A percentile compares a stretch with the other conserved stretches of the same genome.
phyloP scores from a whole-genome alignment of 1,139 yeast genomes.

The Kodamaea derodonti region DNA sequence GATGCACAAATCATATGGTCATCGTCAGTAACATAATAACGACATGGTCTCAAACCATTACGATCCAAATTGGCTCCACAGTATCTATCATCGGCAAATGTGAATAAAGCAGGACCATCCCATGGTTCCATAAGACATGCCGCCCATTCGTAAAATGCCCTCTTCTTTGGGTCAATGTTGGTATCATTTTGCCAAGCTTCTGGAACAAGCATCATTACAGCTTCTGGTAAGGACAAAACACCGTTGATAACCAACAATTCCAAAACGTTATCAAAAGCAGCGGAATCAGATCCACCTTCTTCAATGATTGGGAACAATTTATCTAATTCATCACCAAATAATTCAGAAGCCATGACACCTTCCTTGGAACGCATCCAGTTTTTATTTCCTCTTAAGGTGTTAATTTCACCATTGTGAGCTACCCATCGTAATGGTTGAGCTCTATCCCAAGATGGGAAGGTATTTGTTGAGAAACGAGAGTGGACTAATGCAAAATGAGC shows the following conservation, averaged over 20 bases:
- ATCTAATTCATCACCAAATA: slow-evolving; percentile 90
- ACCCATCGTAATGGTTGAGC: slow-evolving; percentile 98
- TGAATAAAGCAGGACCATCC: slow-evolving; percentile 98
- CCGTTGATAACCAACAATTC: slow-evolving; percentile 92
- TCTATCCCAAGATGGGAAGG: slow-evolving; percentile 99
- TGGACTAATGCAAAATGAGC: slow-evolving; percentile 96
- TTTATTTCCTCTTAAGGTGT: slow-evolving; percentile 94
- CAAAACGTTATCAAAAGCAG: slow-evolving; percentile 93
- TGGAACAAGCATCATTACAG: slow-evolving; percentile 94
- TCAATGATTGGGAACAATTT: slow-evolving; percentile 91
- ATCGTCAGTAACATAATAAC: slow-evolving; percentile 92
- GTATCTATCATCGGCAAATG: slow-evolving; percentile 95
- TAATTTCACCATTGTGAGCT: slow-evolving; percentile 98
- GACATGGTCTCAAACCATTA: slow-evolving; percentile 97
- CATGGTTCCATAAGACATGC: slow-evolving; percentile 99
- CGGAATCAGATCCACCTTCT: slow-evolving; percentile 99
- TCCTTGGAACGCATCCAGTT: slow-evolving; percentile 99
- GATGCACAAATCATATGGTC: slow-evolving; percentile 97
- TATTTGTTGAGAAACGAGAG: slow-evolving; percentile 95
- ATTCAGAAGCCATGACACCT: slow-evolving; percentile 86
- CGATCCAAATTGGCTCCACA: slow-evolving; percentile 98
- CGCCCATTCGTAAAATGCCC: slow-evolving; percentile 98
- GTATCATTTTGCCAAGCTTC: slow-evolving; percentile 96
- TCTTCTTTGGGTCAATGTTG: slow-evolving; percentile 83
- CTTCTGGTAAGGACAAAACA: slow-evolving; percentile 89